Percentiles rank a stretch among this genome's conserved stretches.
Conservation (phyloP, 306 rosid species). For the Prosopis cineraria region DNA sequence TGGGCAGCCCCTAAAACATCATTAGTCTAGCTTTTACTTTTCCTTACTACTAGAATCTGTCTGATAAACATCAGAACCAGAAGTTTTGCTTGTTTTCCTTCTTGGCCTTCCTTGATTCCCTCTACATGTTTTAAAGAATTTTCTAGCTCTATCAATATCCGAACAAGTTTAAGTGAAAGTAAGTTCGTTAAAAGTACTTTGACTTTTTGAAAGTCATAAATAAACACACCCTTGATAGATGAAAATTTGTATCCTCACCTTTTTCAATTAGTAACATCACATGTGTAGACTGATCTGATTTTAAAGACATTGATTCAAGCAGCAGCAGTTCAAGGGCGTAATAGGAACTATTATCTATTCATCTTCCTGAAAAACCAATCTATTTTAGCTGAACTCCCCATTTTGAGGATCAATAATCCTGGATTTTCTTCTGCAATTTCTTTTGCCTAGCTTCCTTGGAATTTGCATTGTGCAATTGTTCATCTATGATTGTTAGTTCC, state of each 20-base stretch:
- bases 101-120: too few relatives aligned
- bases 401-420: constrained; percentile 9
- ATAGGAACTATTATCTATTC: not conserved
- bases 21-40: too few relatives aligned
- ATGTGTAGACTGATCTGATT: not conserved
- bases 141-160: too few relatives aligned
- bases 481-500: constrained; percentile 21
- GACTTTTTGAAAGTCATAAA: too few relatives aligned
- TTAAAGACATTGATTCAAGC: not conserved
- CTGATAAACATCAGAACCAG: not conserved
- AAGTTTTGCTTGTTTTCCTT: too few relatives aligned
- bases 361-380: not conserved
- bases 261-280: not conserved
- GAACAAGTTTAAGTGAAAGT: too few relatives aligned
- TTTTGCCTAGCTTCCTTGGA: not conserved
- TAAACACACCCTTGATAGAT: not conserved
- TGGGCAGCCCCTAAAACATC: too few relatives aligned
- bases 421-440: constrained; percentile 4
- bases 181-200: too few relatives aligned
- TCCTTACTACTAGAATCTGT: too few relatives aligned
- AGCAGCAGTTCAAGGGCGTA: not conserved
- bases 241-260: not conserved
- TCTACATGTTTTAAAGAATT: too few relatives aligned
- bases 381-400: constrained; percentile 11
- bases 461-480: constrained; percentile 1